Evolutionary conservation across 306 rosid genomes (phyloP), one percentile per base, ranked within the genome.

Genomic region (Pyrus bretschneideri): DNA sequence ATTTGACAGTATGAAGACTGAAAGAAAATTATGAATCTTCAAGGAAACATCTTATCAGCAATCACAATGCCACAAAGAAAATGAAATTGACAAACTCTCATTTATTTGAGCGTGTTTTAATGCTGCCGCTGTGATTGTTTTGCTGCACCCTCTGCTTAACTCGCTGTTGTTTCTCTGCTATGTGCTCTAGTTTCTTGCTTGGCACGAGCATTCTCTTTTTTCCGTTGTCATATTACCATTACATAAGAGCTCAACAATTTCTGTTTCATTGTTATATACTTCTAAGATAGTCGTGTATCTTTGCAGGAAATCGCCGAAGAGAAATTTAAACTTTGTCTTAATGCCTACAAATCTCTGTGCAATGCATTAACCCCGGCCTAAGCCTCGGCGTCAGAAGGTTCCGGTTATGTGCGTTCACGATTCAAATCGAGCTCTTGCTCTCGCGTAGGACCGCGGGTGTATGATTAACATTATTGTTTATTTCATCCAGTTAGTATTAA

Each of bases 321-420:
- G 80, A 94, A 89, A 81, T 94, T 94, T 82, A 94, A 86, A 80
- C 78, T 74, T 0, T 94, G 96, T 76, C 86, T 85, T 52, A 82
- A 76, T 83, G 96, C 98, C 9, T 93, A 93, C 90, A 90, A 89
- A 60, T 86, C 98, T 33, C 81, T 93, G 77, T 86, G 91, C 85
- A 77, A 77, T 77, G 93, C 90, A 33, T 81, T 91, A 70, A 81
- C 94, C 79, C 71, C 88, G 2, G 85, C 90, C 12, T 89, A 83
- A 82, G 25, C 72, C 33, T 33, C 70, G 40, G 75, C 11, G 9
- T 63, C 76, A 9, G 1, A 14, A 67, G 76, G 79, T 62, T 69
- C 46, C 30, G 33, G 52, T 73, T 9, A 2, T 40, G 44, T 40
- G 44, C 10, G 2, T 40, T 40, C 44, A 40, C 44, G 44, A 40